phyloP scores from a whole-genome alignment of 2,329 filamentous ascomycete genomes.

The Aspergillus phoenicis region DNA sequence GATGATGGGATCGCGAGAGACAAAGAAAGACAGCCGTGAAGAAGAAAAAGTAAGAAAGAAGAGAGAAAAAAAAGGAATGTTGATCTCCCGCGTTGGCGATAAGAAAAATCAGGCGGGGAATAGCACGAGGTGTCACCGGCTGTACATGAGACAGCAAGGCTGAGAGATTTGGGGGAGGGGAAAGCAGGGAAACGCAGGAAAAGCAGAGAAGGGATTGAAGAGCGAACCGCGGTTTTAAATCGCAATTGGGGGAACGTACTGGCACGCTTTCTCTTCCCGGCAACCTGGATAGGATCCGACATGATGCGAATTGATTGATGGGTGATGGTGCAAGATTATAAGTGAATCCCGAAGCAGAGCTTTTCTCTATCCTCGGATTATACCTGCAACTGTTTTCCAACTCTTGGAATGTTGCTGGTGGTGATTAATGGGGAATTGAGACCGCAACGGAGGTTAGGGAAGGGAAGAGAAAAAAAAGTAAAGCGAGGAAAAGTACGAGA shows the following conservation, averaged over 20 bases:
- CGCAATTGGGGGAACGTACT: constrained; percentile 33
- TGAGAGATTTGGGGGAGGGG: neutral
- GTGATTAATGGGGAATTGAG: neutral
- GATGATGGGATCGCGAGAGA: too few species aligned
- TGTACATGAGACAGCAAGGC: too few species aligned
- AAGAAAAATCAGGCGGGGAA: neutral
- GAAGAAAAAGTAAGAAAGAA: neutral
- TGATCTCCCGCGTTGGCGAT: constrained; percentile 3
- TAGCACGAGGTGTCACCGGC: neutral
- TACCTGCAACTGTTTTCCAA: too few species aligned
- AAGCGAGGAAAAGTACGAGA: constrained; percentile 8
- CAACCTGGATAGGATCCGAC: constrained; percentile 35
- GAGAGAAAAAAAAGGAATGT: neutral
- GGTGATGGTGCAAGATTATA: neutral
- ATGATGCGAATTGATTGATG: constrained; percentile 26
- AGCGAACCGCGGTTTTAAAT: neutral
- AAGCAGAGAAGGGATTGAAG: neutral
- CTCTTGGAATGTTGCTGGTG: neutral
- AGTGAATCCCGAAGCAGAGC: neutral
- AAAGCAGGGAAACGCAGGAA: neutral
- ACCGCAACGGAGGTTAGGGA: neutral
- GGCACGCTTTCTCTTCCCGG: constrained; percentile 44
- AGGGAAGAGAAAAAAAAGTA: neutral
- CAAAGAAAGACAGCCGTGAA: neutral
- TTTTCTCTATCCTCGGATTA: neutral